Conservation (phyloP, 2,329 filamentous ascomycete genomes). For the Paecilomyces niveus region DNA sequence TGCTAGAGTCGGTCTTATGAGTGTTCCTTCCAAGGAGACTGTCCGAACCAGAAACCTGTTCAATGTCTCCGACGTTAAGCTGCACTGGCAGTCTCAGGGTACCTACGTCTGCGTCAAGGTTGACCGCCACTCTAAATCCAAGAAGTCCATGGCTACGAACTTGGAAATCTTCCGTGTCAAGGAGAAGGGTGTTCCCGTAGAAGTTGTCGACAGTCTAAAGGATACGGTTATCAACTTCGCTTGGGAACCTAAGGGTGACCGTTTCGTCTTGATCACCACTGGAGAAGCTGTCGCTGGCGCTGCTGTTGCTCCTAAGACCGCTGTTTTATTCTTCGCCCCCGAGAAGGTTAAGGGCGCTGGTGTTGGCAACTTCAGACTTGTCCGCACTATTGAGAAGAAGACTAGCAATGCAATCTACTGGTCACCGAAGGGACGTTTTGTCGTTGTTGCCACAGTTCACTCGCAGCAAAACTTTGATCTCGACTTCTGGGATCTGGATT, state of each 20-base stretch:
- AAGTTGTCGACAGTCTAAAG: constrained; percentile 96
- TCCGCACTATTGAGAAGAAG: constrained; percentile 95
- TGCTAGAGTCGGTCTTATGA: constrained; percentile 94
- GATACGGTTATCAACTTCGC: constrained; percentile 99
- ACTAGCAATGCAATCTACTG: constrained; percentile 99
- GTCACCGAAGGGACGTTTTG: constrained; percentile 92
- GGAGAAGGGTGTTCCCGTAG: constrained; percentile 96
- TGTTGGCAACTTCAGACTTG: constrained; percentile 91
- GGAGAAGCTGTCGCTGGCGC: constrained; percentile 72
- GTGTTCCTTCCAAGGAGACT: constrained; percentile 87
- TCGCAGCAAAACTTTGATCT: constrained; percentile 92
- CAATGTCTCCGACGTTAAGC: constrained; percentile 94
- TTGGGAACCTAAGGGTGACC: constrained; percentile 96
- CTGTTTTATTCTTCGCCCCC: constrained; percentile 92
- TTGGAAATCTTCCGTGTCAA: constrained; percentile 96
- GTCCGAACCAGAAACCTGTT: constrained; percentile 94
- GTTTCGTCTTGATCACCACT: constrained; percentile 94
- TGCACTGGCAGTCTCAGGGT: constrained; percentile 96
- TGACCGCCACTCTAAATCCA: constrained; percentile 96
- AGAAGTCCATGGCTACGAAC: constrained; percentile 95
- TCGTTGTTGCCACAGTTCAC: constrained; percentile 85
- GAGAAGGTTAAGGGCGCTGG: constrained; percentile 81
- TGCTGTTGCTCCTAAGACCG: constrained; percentile 85
- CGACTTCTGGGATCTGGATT: constrained; percentile 97
- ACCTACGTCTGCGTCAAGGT: constrained; percentile 97